phyloP scores from a whole-genome alignment of 2,329 filamentous ascomycete species.

The Diaporthe velutina region DNA sequence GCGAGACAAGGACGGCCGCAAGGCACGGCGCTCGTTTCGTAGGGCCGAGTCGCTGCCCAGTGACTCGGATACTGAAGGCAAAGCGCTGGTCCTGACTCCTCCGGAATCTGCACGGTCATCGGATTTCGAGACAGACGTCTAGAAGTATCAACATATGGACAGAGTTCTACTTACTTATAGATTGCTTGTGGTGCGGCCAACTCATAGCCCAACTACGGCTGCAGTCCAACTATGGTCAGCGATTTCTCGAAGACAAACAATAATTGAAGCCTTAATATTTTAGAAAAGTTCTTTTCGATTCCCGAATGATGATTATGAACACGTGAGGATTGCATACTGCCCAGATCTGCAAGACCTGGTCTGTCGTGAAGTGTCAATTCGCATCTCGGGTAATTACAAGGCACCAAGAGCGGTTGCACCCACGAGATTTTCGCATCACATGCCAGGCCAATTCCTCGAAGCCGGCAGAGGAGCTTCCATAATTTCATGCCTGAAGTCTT shows the following conservation, averaged over 20 bases:
- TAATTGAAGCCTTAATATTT: background rate
- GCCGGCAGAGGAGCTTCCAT: background rate
- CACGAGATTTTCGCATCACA: background rate
- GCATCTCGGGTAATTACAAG: background rate
- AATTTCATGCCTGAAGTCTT: background rate
- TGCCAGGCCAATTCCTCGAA: background rate
- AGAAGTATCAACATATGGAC: background rate
- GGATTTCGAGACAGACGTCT: background rate
- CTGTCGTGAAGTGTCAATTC: background rate
- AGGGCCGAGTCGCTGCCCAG: background rate
- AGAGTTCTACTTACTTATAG: too few species aligned
- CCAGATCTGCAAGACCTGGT: background rate
- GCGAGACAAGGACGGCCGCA: background rate
- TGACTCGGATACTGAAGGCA: background rate
- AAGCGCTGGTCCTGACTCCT: background rate
- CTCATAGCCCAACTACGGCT: too few species aligned
- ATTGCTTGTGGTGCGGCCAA: background rate
- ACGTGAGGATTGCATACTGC: background rate
- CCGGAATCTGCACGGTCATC: background rate
- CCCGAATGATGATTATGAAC: background rate
- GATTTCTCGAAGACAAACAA: background rate
- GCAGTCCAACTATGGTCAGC: too few species aligned
- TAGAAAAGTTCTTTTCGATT: fast-evolving
- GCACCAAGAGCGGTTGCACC: background rate
- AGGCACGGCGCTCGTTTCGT: background rate